Evolutionary conservation across 169 alveolate genomes (phyloP), one percentile per base, ranked within the genome.

Genomic region (Plasmodium gonderi): DNA sequence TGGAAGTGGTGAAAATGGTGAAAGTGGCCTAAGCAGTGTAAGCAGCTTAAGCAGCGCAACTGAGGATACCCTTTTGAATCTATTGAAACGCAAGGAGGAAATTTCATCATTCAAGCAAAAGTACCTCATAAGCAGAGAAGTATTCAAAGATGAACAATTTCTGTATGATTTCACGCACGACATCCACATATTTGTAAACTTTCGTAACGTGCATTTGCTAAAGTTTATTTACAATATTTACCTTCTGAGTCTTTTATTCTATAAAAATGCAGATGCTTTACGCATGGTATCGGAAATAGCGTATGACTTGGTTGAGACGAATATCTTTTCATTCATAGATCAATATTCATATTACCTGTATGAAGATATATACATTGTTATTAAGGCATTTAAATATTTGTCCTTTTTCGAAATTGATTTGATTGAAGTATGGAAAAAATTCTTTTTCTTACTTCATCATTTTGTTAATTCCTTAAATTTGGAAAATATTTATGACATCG

Each of bases 241-340:
- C 77, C 26, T 72, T 29, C 67, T 83, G 29, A 83, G 92, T 72
- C 42, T 83, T 60, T 44, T 83, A 38, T 83, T 72, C 77, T 83
- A 83, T 42, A 72, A 83, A 72, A 83, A 83, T 42, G 47, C 44
- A 0, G 85, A 83, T 49, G 85, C 42, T 2, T 17, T 83, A 9
- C 92, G 85, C 7, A 83, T 83, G 5, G 85, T 74, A 47, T 72
- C 83, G 0, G 92, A 83, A 26, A 38, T 72, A 45, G 47, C 83
- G 14, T 33, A 72, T 29, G 78, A 83, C 14, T 26, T 83, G 36
- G 38, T 44, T 9, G 92, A 83, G 9, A 72, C 92, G 0, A 83
- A 83, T 23, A 83, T 83, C 31, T 83, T 83, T 51, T 72, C 92
- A 0, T 83, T 83, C 40, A 72, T 83, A 20, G 92, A 83, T 42